These are phyloP conservation scores for Nigrospora sphaerica DNA, from an alignment of 2,329 filamentous ascomycete species.

Conservation along the genomic window DNA sequence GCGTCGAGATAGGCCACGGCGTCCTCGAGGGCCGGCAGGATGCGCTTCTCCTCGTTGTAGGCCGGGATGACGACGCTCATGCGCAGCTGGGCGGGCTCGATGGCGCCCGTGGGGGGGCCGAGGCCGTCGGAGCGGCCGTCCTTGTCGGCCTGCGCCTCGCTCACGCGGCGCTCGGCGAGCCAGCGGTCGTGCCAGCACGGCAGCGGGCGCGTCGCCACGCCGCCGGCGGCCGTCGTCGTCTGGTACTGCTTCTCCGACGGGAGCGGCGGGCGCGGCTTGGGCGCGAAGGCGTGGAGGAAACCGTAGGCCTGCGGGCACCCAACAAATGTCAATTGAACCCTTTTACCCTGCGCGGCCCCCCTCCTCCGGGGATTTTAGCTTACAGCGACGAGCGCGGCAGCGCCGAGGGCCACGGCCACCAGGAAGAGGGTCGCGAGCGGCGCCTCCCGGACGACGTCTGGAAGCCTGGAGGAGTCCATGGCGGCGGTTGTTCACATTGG, in stretches of 20 bases:
- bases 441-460: no score
- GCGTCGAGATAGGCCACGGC: slow-evolving; percentile 79
- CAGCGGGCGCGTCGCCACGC: slow-evolving; percentile 47
- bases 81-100: slow-evolving; percentile 72
- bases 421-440: no score
- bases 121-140: slow-evolving; percentile 29
- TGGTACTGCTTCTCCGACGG: slow-evolving; percentile 80
- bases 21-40: slow-evolving; percentile 82
- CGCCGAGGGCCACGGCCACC: no score
- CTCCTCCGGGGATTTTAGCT: no score
- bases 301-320: not conserved
- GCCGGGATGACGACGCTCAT: slow-evolving; percentile 91
- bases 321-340: no score
- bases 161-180: slow-evolving; percentile 52
- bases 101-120: slow-evolving; percentile 43
- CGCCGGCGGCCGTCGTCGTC: slow-evolving; percentile 62
- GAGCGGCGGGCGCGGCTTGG: slow-evolving; percentile 66
- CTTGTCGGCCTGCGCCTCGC: slow-evolving; percentile 28
- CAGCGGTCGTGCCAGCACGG: slow-evolving; percentile 85
- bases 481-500: no score
- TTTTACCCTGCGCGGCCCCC: no score
- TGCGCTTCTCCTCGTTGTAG: slow-evolving; percentile 84
- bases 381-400: no score
- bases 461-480: no score
- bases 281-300: slow-evolving; percentile 23